Evolutionary conservation across 371 early-diverging fungal species (phyloP), one percentile per base, ranked within the genome.

Genomic region (Actinomortierella wolfii): DNA sequence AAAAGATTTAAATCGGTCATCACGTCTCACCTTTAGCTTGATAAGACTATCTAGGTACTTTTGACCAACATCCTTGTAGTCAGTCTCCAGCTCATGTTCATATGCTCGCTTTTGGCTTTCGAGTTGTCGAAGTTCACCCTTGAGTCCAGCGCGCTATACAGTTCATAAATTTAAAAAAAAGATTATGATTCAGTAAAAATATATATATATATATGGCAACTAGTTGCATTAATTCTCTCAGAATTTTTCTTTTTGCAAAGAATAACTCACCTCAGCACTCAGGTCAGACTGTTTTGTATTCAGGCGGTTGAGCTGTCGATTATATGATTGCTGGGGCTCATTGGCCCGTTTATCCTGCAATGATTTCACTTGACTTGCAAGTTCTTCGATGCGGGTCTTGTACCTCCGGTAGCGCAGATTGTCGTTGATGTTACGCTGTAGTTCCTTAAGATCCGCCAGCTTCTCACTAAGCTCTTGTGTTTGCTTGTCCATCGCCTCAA

Each of bases 81-180:
- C 92, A 0, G 70, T 84, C 13, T 76, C 51, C 17, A 98, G 67
- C 59, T 96, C 93, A 7, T 76, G 61, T 23, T 85, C 74, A 26
- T 87, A 79, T 11, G 80, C 70, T 5, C 68, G 68, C 5, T 83
- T 76, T 65, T 92, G 89, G 29, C 87, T 86, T 67, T 92, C 86
- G 54, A 98, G 75, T 71, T 98, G 96, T 59, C 87, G 90, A 28
- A 92, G 62, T 70, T 95, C 95, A 25, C 99, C 99, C 25, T 84
- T 77, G 11, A 96, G 54, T 6, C 84, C 83, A 4, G 94, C 91
- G 11, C 86, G 83, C 86, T 89, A 67, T 14, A 18, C 40, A 14
- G 17, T 0, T 28, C 44, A 51, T 4, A 7, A 43, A 47, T 17
- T n/a, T n/a, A n/a, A n/a, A n/a, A n/a, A n/a, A n/a, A n/a, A n/a